phyloP scores from a whole-genome alignment of 768 basidiomycete species.

The Leccinellum luteum region DNA sequence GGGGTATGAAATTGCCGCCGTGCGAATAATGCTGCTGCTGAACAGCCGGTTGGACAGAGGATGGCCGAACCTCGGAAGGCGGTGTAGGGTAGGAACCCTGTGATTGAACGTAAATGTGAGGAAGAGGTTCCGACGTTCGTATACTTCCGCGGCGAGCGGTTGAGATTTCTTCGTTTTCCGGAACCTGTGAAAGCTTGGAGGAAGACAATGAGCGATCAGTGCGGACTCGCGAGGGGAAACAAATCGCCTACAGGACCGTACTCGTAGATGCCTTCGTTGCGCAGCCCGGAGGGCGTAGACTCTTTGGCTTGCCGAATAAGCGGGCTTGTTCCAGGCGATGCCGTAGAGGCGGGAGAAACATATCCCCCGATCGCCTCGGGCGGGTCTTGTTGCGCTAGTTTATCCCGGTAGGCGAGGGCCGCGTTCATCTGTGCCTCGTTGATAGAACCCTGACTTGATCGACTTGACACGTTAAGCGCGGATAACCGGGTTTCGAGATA shows the following conservation, averaged over 20 bases:
- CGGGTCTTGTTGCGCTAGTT: constrained; percentile 23
- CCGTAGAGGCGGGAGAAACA: constrained; percentile 44
- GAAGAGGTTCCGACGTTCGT: constrained; percentile 16
- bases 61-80: constrained; percentile 13
- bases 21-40: constrained; percentile 19
- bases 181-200: constrained; percentile 21
- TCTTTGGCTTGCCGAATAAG: constrained; percentile 27
- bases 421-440: constrained; percentile 28
- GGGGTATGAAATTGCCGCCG: constrained; percentile 11
- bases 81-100: constrained; percentile 18
- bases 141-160: constrained; percentile 28
- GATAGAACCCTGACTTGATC: constrained; percentile 33
- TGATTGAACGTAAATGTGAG: constrained; percentile 23
- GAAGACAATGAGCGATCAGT: background rate
- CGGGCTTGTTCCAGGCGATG: constrained; percentile 40
- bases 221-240: background rate
- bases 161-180: constrained; percentile 20
- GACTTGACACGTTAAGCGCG: constrained; percentile 29
- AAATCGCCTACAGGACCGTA: constrained; percentile 22
- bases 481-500: constrained; percentile 31
- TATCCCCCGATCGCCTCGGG: constrained; percentile 32
- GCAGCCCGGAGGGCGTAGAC: constrained; percentile 19
- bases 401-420: constrained; percentile 26
- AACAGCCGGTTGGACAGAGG: constrained; percentile 17
- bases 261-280: constrained; percentile 27